Evolutionary conservation across 495 filamentous ascomycete species (phyloP).

Genomic region (Neurospora sp.): DNA sequence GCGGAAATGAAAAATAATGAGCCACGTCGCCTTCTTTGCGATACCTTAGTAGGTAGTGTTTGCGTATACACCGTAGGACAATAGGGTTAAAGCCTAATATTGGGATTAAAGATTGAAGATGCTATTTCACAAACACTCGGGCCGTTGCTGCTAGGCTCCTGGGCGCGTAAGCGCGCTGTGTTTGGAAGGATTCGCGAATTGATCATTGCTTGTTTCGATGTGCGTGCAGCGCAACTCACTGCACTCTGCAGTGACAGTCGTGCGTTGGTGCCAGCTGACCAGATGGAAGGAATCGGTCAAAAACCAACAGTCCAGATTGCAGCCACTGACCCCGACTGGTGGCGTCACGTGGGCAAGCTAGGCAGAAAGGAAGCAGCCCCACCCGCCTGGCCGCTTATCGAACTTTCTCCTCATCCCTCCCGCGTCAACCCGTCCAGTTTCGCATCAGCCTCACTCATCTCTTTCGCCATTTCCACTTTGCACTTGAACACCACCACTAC

Average conservation of each 20-base stretch:
- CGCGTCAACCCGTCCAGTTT: constrained; percentile 18
- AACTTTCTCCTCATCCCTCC: constrained; percentile 28
- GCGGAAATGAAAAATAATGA: background rate
- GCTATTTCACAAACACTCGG: background rate
- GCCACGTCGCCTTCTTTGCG: background rate
- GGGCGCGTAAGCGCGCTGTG: background rate
- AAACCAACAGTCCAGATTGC: background rate
- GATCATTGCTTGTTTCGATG: background rate
- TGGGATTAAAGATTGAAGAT: background rate
- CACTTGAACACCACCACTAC: constrained; percentile 7
- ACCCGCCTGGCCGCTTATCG: constrained; percentile 10
- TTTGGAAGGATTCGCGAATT: background rate
- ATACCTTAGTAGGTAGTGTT: background rate
- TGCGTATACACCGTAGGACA: background rate
- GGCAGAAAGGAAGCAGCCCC: constrained; percentile 10
- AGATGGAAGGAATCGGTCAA: background rate
- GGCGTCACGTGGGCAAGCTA: constrained; percentile 22
- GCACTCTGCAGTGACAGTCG: background rate
- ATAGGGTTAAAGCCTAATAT: background rate
- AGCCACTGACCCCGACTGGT: background rate
- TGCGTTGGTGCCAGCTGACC: background rate
- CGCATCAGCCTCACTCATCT: constrained; percentile 18
- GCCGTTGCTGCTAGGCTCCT: background rate
- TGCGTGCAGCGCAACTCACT: background rate
- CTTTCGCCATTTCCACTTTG: background rate